Percentiles rank a stretch among this genome's conserved stretches.
phyloP scores from a whole-genome alignment of 192 early-diverging fungal genomes.

The Coemansia sp. region DNA sequence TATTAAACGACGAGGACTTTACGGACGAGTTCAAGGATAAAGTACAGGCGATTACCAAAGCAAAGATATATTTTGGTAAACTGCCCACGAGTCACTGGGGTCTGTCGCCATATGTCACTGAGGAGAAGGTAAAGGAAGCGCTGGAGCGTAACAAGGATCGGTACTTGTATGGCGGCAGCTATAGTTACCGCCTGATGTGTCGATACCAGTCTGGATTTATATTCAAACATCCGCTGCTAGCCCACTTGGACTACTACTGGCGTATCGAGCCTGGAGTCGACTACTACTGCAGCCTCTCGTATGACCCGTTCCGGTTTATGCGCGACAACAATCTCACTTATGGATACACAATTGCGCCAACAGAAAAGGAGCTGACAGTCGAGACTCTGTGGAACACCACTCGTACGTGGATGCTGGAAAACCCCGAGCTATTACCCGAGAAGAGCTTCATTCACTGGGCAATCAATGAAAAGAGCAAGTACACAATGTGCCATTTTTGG shows the following conservation, averaged over 20 bases:
- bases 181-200: constrained; percentile 58
- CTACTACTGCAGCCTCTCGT: constrained; percentile 55
- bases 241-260: constrained; percentile 60
- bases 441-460: constrained; percentile 58
- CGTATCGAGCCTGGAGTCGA: constrained; percentile 56
- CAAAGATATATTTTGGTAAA: constrained; percentile 61
- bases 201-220: constrained; percentile 53
- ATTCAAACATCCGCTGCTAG: constrained; percentile 56
- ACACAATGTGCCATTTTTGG: constrained; percentile 72
- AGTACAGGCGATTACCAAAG: constrained; percentile 55
- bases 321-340: constrained; percentile 50
- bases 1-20: constrained; percentile 71
- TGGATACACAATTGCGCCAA: constrained; percentile 55
- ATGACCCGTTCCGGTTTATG: constrained; percentile 61
- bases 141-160: constrained; percentile 52
- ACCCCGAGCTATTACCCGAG: constrained; percentile 54
- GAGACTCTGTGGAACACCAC: constrained; percentile 54
- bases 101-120: constrained; percentile 68
- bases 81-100: constrained; percentile 69
- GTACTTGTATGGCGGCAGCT: constrained; percentile 64
- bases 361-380: constrained; percentile 55
- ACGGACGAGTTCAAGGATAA: constrained; percentile 56
- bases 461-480: constrained; percentile 32
- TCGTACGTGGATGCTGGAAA: constrained; percentile 51
- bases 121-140: constrained; percentile 52